Base-by-base conservation (phyloP, 805 yeast species). In the Starmera dryadoides region DNA sequence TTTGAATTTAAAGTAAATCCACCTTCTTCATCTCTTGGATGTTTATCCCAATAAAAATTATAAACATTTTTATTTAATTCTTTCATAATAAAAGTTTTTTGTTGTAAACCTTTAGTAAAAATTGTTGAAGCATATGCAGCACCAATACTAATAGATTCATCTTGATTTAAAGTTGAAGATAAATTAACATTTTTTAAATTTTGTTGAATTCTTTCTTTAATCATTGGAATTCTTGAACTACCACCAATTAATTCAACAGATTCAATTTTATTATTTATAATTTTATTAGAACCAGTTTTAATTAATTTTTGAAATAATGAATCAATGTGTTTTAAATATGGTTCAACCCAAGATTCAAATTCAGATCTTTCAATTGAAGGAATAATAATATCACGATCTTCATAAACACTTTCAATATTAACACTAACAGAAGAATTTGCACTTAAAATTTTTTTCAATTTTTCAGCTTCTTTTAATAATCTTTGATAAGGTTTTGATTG, bases 91-190 rank as follows among this genome's bases (percentile, higher is more conserved):
- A 84, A 83, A 40, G 87, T 87, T 62, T 89, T 77, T 38, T 84
- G 93, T 63, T 91, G 78, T 50, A 84, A 76, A 44, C 88, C 81
- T 58, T 93, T 93, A 25, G 91, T 82, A 71, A 82, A 89, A 68
- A 80, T 77, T 49, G 93, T 93, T 59, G 93, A 83, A 55, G 84
- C 77, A 67, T 87, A 89, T 26, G 96, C 96, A 54, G 94, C 91
- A 71, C 97, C 97, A 65, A 89, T 83, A 39, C 96, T 96, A 63
- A 88, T 81, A 47, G 96, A 95, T 74, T 89, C 97, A 60, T 89
- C 97, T 69, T 87, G 96, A 75, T 89, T 89, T 67, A 89, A 76
- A 49, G 97, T 89, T 69, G 82, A 81, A 30, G 95, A 83, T 58
- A 88, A 71, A 51, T 69, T 78, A 69, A 82, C 81, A 14, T 12